phyloP scores from a whole-genome alignment of 1,139 yeast species.

The Kodamaea suecica region DNA sequence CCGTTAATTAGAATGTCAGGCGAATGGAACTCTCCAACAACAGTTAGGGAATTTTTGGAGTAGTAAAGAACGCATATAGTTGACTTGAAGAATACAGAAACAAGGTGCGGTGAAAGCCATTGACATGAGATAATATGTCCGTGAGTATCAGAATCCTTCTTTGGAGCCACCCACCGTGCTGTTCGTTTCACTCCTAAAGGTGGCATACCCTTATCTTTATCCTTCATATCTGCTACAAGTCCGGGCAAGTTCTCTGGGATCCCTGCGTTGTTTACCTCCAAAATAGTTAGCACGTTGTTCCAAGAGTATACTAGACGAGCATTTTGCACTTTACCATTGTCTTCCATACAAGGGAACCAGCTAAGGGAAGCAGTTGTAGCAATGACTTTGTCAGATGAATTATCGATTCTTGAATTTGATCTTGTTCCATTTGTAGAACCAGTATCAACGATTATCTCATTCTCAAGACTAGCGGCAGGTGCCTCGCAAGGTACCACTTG shows the following conservation, averaged over 20 bases:
- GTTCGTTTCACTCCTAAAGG: conserved; percentile 41
- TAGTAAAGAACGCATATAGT: conserved; percentile 1
- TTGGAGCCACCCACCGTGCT: conserved; percentile 41
- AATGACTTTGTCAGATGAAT: conserved; percentile 17
- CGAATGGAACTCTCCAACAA: neutral
- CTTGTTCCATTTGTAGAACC: no score
- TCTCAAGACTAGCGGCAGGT: conserved; percentile 1
- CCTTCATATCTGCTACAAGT: conserved; percentile 38
- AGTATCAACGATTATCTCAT: no score
- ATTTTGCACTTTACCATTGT: conserved; percentile 16
- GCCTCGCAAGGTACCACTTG: no score
- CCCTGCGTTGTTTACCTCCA: conserved; percentile 45
- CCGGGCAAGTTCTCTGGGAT: conserved; percentile 31
- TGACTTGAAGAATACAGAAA: conserved; percentile 31
- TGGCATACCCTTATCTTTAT: conserved; percentile 38
- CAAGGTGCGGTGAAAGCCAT: conserved; percentile 56
- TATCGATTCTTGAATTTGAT: no score
- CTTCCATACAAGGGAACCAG: conserved; percentile 52
- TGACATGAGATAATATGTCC: conserved; percentile 45
- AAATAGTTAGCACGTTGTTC: conserved; percentile 54
- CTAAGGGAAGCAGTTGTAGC: conserved; percentile 41
- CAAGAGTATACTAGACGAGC: conserved; percentile 68
- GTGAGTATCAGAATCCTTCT: neutral
- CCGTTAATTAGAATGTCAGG: conserved; percentile 1
- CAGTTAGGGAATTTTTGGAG: neutral